Percentiles rank a stretch among this genome's conserved stretches.
Conservation (phyloP, 202 grass and related monocot species). For the Brachypodium distachyon region DNA sequence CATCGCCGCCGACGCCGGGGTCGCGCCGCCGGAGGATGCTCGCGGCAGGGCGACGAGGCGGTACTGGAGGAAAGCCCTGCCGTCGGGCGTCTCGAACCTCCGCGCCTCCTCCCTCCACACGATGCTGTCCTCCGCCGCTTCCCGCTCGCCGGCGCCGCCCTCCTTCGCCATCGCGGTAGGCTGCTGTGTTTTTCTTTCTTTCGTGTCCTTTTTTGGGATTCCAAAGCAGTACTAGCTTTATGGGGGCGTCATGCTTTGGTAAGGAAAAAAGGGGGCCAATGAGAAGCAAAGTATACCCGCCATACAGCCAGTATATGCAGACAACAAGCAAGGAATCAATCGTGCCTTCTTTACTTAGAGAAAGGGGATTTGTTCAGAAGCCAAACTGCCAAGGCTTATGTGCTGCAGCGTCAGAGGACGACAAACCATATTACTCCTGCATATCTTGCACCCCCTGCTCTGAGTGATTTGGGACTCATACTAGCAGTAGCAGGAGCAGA, state of each 20-base stretch:
- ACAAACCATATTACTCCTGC: neutral
- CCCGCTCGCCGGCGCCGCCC: neutral
- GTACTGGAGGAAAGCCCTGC: slow-evolving; percentile 65
- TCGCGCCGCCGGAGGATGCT: neutral
- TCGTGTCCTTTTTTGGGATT: neutral
- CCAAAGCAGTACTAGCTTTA: too few relatives aligned
- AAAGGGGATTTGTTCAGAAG: neutral
- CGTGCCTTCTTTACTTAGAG: neutral
- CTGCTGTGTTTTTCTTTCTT: neutral
- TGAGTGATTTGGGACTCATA: neutral
- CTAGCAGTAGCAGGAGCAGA: neutral
- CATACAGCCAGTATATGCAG: neutral
- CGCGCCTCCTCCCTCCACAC: slow-evolving; percentile 43
- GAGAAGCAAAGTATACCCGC: neutral
- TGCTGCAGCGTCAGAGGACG: neutral
- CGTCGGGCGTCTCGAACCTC: slow-evolving; percentile 62
- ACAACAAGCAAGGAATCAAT: neutral
- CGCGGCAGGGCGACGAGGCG: slow-evolving; percentile 5
- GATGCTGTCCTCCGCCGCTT: neutral
- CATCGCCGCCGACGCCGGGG: slow-evolving; percentile 36
- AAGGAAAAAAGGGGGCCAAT: neutral
- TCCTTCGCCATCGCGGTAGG: slow-evolving; percentile 6
- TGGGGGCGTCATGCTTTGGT: neutral
- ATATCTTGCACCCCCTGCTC: neutral
- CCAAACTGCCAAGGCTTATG: neutral